Base-by-base conservation (phyloP, 371 early-diverging fungal genomes). In the Mucor mucedo region DNA sequence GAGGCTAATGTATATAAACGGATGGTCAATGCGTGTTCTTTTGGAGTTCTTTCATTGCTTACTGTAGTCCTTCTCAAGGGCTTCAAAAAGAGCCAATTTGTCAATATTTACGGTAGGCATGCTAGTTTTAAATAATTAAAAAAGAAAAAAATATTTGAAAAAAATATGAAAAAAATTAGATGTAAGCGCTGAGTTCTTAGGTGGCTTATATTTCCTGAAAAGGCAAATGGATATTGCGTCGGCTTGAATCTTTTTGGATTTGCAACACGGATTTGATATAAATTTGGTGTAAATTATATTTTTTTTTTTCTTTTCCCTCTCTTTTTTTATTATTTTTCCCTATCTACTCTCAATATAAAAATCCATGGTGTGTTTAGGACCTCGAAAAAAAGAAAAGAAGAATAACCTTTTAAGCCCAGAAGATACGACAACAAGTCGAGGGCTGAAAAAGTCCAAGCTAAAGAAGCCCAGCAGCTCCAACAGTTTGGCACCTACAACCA, bases 101-200 rank as follows among this genome's bases (percentile, higher is more conserved):
- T 97, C 95, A 60, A 97, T 90, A 83, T 87, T 90, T 62, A 98
- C 94, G 72, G 95, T 95, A 58, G 98, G 98, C 98, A 96, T 96
- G 21, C 29, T 59, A 28, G 33, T 27, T 48, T 53, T 41, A 44
- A 42, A 30, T 50, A 14, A 11, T 1, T 6, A 50, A 53, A 35
- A 44, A 42, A 50, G 2, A 30, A 60, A 45, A 5, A 30, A 10
- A 21, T 21, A 21, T 21, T 21, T 5, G 14, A 50, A 28, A 13
- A 30, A 29, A 50, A 30, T 30, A 44, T 14, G 14, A 44, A 16
- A 44, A 44, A 44, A n/a, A 44, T 44, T 44, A 5, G 13, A 41
- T 41, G 44, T 44, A 16, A 16, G 10, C 11, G 42, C 14, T 42
- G n/a, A 42, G n/a, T 9, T 42, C 11, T 9, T 9, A 4, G n/a